Conservation (phyloP, 2,329 filamentous ascomycete genomes). For the Apiospora aurea region DNA sequence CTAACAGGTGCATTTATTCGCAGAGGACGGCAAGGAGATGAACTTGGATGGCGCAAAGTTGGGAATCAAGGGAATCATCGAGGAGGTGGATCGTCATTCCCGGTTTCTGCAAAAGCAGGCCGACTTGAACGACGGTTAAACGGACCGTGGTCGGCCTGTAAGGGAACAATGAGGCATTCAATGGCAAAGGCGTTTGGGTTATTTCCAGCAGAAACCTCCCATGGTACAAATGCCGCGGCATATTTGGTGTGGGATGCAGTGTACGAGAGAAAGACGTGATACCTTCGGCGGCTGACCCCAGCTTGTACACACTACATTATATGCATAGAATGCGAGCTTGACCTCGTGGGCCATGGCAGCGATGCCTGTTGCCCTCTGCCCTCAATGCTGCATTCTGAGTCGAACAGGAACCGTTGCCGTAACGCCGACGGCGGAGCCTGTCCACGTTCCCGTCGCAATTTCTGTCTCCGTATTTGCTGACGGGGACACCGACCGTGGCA, state of each 20-base stretch:
- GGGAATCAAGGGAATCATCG: slow-evolving; percentile 84
- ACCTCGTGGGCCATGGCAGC: neutral
- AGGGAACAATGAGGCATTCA: neutral
- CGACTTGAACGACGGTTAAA: slow-evolving; percentile 65
- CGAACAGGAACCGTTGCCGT: no score
- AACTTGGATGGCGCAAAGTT: slow-evolving; percentile 80
- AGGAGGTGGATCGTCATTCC: slow-evolving; percentile 91
- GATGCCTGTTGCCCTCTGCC: slow-evolving; percentile 55
- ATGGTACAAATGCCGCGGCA: neutral
- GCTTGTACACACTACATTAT: neutral
- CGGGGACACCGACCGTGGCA: no score
- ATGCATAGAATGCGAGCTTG: neutral
- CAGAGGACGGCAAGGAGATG: slow-evolving; percentile 94
- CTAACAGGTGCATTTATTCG: slow-evolving; percentile 34
- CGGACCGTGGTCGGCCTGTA: neutral
- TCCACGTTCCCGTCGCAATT: neutral
- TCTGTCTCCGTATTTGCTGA: no score
- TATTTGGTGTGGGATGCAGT: slow-evolving; percentile 2
- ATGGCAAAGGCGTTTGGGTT: slow-evolving; percentile 4
- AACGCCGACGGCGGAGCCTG: no score
- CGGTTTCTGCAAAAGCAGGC: slow-evolving; percentile 81
- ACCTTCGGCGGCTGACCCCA: neutral
- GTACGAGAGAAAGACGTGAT: slow-evolving; percentile 11
- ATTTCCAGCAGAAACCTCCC: neutral
- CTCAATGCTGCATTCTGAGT: slow-evolving; percentile 55